Conservation (phyloP, 2,329 filamentous ascomycete species). For the Zalaria sp. region DNA sequence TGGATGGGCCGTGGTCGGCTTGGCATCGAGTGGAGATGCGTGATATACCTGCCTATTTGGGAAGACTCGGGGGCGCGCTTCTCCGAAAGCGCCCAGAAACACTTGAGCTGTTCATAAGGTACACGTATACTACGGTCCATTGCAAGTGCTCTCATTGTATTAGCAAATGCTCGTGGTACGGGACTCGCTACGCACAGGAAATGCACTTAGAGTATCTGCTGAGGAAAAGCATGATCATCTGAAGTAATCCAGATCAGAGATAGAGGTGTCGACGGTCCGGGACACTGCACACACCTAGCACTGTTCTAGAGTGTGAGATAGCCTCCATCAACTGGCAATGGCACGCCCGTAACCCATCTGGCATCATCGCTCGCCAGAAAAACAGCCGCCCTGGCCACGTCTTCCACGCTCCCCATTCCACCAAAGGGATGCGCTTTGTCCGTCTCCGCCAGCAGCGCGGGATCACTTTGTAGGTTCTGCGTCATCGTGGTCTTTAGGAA, state of each 20-base stretch:
- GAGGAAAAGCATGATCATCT: too few species aligned
- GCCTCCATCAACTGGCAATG: constrained; percentile 3
- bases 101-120: background rate
- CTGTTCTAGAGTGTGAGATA: background rate
- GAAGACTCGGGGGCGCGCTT: background rate
- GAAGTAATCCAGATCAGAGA: too few species aligned
- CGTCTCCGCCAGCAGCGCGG: constrained; percentile 11
- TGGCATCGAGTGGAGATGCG: background rate
- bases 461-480: constrained; percentile 21
- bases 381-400: constrained; percentile 9
- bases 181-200: too few species aligned
- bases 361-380: constrained; percentile 11
- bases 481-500: constrained; percentile 25
- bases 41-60: background rate
- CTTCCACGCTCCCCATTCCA: constrained; percentile 12
- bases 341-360: constrained; percentile 6
- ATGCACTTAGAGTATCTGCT: too few species aligned
- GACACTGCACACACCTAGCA: background rate
- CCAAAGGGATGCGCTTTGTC: constrained; percentile 19
- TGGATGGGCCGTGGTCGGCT: background rate
- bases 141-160: background rate
- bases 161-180: too few species aligned
- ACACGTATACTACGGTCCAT: background rate
- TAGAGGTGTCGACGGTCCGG: too few species aligned
- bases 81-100: too few species aligned